Percentiles rank a stretch among this genome's conserved stretches.
These are phyloP conservation scores for Ceratocystis cubensis DNA, from an alignment of 2,329 filamentous ascomycete species.

Conservation along the genomic window DNA sequence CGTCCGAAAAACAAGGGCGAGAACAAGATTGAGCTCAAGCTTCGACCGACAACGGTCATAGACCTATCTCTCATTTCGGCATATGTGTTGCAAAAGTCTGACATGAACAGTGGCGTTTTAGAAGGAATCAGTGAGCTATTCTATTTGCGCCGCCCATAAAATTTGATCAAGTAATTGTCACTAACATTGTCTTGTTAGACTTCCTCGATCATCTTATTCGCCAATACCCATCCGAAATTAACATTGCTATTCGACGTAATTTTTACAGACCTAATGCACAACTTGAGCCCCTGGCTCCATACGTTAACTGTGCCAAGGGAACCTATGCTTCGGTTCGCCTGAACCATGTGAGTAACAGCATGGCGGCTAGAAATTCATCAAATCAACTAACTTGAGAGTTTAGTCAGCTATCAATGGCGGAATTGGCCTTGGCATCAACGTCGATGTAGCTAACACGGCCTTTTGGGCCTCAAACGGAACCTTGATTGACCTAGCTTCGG, in stretches of 20 bases:
- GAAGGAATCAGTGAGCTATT: slow-evolving; percentile 53
- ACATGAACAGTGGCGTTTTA: slow-evolving; percentile 54
- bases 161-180: neutral
- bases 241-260: slow-evolving; percentile 64
- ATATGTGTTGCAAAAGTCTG: slow-evolving; percentile 50
- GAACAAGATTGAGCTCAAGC: slow-evolving; percentile 47
- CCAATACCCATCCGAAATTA: slow-evolving; percentile 55
- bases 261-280: slow-evolving; percentile 55
- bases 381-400: neutral
- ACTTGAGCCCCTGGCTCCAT: slow-evolving; percentile 37
- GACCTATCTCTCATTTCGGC: slow-evolving; percentile 51
- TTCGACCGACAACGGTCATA: slow-evolving; percentile 55
- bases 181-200: slow-evolving; percentile 27
- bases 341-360: slow-evolving; percentile 35
- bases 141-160: neutral
- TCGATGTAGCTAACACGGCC: slow-evolving; percentile 81
- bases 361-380: neutral
- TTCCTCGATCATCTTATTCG: slow-evolving; percentile 86
- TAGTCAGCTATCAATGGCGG: slow-evolving; percentile 28
- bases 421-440: slow-evolving; percentile 63
- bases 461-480: slow-evolving; percentile 53
- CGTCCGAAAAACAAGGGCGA: slow-evolving; percentile 24
- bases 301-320: slow-evolving; percentile 73
- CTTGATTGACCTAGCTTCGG: slow-evolving; percentile 29
- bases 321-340: slow-evolving; percentile 77